Evolutionary conservation across 2,329 filamentous ascomycete genomes (phyloP), one percentile per base, ranked within the genome.

Genomic region (Gliomastix tumulicola): DNA sequence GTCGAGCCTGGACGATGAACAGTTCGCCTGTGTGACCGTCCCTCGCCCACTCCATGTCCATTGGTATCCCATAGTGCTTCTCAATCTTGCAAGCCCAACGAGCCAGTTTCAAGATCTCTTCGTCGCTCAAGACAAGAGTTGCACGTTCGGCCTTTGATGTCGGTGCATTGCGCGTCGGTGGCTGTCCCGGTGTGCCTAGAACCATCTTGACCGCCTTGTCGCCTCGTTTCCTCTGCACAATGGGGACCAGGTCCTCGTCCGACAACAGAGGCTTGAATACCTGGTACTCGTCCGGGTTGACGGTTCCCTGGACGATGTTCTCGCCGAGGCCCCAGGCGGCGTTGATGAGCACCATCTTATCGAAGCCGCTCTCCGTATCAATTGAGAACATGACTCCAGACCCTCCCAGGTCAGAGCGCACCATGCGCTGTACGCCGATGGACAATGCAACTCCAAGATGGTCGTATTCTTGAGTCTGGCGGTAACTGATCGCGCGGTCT

Each of bases 351-450:
- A 63, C 54, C 13, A 60, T 44, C 40, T 57, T 58, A 41, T 61
- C 53, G 25, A 59, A 62, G 6, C 57, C 59, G 20, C 52, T 60
- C 39, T 62, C 57, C 3, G 59, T 61, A 39, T 64, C 57, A 18
- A 62, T 56, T 22, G 58, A 57, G 44, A 63, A 63, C 57, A 63
- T 62, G 32, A 61, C 58, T 15, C 60, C 60, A 7, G 58, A 55
- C 9, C 55, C 56, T 6, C 53, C 41, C 11, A 41, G 18, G 37
- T 60, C 57, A 9, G 60, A 60, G 20, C 55, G 54, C 39, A 51
- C 50, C 53, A 56, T 55, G 12, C 38, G 42, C 37, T 57, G 53
- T 12, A 57, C 38, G 2, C 53, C 53, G 18, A 55, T 45, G 3
- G 51, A 55, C 3, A 57, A 44, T 1, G 52, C 52, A 11, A 54